These are phyloP conservation scores for Hypoxylon crocopeplum DNA, from an alignment of 495 filamentous ascomycete species.

Conservation along the genomic window DNA sequence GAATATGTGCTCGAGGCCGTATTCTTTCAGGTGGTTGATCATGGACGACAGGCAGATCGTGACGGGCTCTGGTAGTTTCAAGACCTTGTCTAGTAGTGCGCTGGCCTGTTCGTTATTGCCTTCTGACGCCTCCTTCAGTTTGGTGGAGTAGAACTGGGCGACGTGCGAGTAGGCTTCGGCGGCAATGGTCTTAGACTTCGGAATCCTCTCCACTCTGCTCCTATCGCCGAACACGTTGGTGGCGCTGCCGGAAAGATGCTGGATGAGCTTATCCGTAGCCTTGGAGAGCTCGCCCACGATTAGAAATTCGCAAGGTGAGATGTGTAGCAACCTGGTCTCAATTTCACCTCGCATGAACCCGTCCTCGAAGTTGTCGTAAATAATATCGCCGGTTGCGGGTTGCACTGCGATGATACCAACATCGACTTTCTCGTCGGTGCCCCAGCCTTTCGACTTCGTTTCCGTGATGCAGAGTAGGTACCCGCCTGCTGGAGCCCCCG, in stretches of 20 bases:
- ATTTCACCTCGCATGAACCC: slow-evolving; percentile 98
- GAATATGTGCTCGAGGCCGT: slow-evolving; percentile 95
- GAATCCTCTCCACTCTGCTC: slow-evolving; percentile 79
- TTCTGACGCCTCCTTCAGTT: slow-evolving; percentile 65
- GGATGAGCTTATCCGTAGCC: slow-evolving; percentile 90
- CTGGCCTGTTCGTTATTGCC: slow-evolving; percentile 54
- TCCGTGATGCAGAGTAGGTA: slow-evolving; percentile 95
- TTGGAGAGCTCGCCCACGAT: slow-evolving; percentile 92
- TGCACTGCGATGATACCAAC: slow-evolving; percentile 95
- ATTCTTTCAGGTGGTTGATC: slow-evolving; percentile 93
- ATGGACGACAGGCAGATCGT: slow-evolving; percentile 94
- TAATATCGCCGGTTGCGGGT: slow-evolving; percentile 92
- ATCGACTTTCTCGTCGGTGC: slow-evolving; percentile 91
- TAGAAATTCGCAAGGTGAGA: slow-evolving; percentile 95
- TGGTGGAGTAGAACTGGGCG: slow-evolving; percentile 90
- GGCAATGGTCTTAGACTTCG: slow-evolving; percentile 81
- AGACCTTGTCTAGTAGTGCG: slow-evolving; percentile 80
- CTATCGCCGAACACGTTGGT: slow-evolving; percentile 94
- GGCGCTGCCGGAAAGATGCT: slow-evolving; percentile 83
- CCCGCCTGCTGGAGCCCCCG: slow-evolving; percentile 76
- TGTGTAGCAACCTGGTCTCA: slow-evolving; percentile 91
- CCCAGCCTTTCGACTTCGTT: slow-evolving; percentile 80
- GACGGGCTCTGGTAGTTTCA: slow-evolving; percentile 83
- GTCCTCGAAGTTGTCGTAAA: slow-evolving; percentile 96
- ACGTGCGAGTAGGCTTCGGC: slow-evolving; percentile 88